These are phyloP conservation scores for Globisporangium okanoganense DNA, from an alignment of 352 stramenopile genomes.

Conservation along the genomic window DNA sequence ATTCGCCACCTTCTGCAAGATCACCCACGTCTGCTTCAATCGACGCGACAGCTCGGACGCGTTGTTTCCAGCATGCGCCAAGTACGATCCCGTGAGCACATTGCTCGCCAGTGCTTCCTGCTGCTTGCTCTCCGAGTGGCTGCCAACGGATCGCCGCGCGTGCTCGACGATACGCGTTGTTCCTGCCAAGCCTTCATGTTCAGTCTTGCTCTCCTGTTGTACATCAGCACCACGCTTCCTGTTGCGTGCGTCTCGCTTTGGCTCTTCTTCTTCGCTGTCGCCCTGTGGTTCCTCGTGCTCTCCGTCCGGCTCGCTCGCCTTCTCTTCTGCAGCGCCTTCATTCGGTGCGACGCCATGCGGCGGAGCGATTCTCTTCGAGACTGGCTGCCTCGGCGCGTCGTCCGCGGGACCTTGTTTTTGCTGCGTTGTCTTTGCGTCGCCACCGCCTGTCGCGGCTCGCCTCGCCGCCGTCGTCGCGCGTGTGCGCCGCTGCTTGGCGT, in stretches of 20 bases:
- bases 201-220: not conserved
- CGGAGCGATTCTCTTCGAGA: not conserved
- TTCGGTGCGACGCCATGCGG: not conserved
- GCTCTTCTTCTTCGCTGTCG: not conserved
- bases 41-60: slow-evolving; percentile 38
- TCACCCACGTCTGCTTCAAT: slow-evolving; percentile 49
- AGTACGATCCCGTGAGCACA: slow-evolving; percentile 18
- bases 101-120: not conserved
- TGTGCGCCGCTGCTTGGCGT: slow-evolving; percentile 9
- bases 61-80: slow-evolving; percentile 28
- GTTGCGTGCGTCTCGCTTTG: not conserved
- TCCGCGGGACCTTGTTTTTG: no score
- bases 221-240: not conserved
- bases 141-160: slow-evolving; percentile 2
- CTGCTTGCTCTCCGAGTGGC: slow-evolving; percentile 8
- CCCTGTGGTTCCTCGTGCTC: not conserved
- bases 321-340: not conserved
- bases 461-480: slow-evolving; percentile 11
- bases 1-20: slow-evolving; percentile 37
- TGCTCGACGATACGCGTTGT: not conserved
- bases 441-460: slow-evolving; percentile 8
- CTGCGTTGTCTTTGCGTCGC: no score
- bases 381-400: not conserved
- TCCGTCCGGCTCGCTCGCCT: not conserved
- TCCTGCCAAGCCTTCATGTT: not conserved